Conservation (phyloP, 108 stramenopile genomes). For the Bacterosira constricta region DNA sequence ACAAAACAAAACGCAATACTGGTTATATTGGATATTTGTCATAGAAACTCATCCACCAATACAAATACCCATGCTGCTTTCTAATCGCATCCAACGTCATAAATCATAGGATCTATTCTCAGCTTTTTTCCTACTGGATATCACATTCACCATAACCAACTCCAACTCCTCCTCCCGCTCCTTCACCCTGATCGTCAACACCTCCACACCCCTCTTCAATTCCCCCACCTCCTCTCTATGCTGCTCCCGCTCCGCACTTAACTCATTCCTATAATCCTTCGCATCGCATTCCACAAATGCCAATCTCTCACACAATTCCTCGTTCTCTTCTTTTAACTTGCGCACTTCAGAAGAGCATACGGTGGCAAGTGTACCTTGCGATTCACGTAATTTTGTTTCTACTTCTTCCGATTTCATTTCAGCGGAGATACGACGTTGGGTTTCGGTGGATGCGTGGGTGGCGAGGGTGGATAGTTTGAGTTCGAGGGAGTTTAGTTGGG, state of each 20-base stretch:
- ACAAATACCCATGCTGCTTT: too few species aligned
- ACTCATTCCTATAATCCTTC: conserved; percentile 78
- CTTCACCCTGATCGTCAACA: conserved; percentile 31
- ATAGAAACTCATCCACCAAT: too few species aligned
- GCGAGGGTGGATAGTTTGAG: conserved; percentile 63
- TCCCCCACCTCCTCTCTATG: conserved; percentile 74
- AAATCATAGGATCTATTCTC: too few species aligned
- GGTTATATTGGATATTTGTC: too few species aligned
- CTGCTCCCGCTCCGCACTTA: conserved; percentile 75
- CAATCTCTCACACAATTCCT: conserved; percentile 80
- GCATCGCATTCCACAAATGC: conserved; percentile 85
- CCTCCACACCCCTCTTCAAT: conserved; percentile 39
- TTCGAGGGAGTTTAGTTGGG: conserved; percentile 82
- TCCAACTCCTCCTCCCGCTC: conserved; percentile 25
- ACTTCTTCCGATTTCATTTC: conserved; percentile 82
- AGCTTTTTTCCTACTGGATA: too few species aligned
- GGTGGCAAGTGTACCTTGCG: conserved; percentile 58
- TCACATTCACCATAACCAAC: not conserved
- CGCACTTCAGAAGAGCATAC: conserved; percentile 25
- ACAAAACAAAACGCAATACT: too few species aligned
- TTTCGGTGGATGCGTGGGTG: conserved; percentile 65
- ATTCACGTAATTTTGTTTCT: conserved; percentile 73
- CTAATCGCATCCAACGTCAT: too few species aligned
- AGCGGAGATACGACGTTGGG: conserved; percentile 70
- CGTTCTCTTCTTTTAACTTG: conserved; percentile 73